Evolutionary conservation across 352 stramenopile species (phyloP).

Genomic region (Phytophthora citricola): DNA sequence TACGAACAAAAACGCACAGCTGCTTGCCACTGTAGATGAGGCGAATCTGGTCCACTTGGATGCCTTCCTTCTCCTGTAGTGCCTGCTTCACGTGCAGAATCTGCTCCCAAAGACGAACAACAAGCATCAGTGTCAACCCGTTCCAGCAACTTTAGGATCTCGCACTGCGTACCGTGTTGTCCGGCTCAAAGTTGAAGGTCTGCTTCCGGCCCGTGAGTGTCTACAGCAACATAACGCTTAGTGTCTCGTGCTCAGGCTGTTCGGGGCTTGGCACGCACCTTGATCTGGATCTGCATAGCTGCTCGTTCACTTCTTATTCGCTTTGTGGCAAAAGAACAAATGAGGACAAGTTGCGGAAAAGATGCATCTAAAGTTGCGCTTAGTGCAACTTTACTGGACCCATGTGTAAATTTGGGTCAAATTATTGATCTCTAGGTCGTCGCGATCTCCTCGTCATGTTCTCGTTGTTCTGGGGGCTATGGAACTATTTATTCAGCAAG

Average conservation of each 20-base stretch:
- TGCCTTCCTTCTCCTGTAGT: conserved; percentile 98
- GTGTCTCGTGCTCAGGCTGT: no score
- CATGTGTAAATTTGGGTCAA: no score
- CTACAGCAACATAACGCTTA: conserved; percentile 32
- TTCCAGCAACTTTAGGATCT: not conserved
- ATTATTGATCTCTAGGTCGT: not conserved
- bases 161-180: conserved; percentile 69
- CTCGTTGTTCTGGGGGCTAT: conserved; percentile 84
- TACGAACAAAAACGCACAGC: conserved; percentile 59
- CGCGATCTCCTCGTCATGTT: conserved; percentile 57
- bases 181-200: conserved; percentile 90
- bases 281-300: conserved; percentile 88
- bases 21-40: conserved; percentile 99
- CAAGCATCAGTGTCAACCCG: not conserved
- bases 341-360: conserved; percentile 1
- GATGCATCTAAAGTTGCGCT: no score
- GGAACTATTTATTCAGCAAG: conserved; percentile 87
- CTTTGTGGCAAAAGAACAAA: conserved; percentile 16
- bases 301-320: not conserved
- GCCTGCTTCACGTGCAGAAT: conserved; percentile 98
- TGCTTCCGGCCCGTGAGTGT: conserved; percentile 89
- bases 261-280: conserved; percentile 41
- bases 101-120: conserved; percentile 38
- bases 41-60: conserved; percentile 89
- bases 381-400: conserved; percentile 6